Percentiles rank a stretch among this genome's conserved stretches.
These are phyloP conservation scores for Sungouiozyma intestinalis DNA, from an alignment of 805 yeast genomes.

Conservation along the genomic window DNA sequence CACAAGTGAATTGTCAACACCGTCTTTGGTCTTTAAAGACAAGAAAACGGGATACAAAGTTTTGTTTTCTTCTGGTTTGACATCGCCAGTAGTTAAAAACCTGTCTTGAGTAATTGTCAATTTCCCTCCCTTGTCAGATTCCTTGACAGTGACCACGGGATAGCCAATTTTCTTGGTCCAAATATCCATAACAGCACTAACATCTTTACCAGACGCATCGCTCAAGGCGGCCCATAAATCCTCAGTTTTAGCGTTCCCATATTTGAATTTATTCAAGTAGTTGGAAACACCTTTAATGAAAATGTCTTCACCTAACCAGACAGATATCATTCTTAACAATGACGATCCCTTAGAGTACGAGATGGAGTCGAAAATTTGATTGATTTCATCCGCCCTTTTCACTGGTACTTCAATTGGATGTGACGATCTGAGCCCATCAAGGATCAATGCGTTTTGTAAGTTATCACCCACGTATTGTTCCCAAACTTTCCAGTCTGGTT, in stretches of 20 bases:
- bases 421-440: constrained; percentile 73
- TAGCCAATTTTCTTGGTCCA: constrained; percentile 77
- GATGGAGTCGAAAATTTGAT: constrained; percentile 77
- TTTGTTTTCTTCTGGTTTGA: constrained; percentile 60
- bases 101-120: constrained; percentile 60
- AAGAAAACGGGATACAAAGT: constrained; percentile 61
- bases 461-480: constrained; percentile 71
- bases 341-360: constrained; percentile 78
- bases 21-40: constrained; percentile 48
- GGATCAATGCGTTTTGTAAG: constrained; percentile 60
- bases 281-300: constrained; percentile 72
- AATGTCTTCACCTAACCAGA: constrained; percentile 67
- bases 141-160: constrained; percentile 62
- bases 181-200: constrained; percentile 59
- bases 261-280: constrained; percentile 64
- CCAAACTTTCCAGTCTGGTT: constrained; percentile 84
- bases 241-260: constrained; percentile 66
- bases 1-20: constrained; percentile 49
- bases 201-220: constrained; percentile 63
- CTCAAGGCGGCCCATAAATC: constrained; percentile 70
- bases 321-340: constrained; percentile 66
- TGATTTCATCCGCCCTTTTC: constrained; percentile 64
- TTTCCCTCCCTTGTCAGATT: constrained; percentile 33
- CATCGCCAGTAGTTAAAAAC: constrained; percentile 69
- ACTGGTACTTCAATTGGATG: constrained; percentile 84